Base-by-base conservation (phyloP, 164 flowering plant genomes). In the Echeveria elegans region DNA sequence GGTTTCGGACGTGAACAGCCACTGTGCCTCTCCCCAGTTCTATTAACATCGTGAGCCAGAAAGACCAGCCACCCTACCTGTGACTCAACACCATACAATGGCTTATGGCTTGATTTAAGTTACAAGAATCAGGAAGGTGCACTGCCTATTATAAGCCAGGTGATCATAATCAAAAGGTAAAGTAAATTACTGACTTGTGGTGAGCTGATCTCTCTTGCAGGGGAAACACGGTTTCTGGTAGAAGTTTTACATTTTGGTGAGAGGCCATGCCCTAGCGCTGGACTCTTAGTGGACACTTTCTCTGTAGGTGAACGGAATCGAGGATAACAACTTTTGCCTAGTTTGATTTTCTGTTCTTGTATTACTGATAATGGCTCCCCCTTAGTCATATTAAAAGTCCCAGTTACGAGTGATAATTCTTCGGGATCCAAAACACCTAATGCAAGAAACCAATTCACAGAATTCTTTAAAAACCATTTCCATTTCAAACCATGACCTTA, bases 341-440 rank as follows among this genome's bases (percentile, higher is more conserved):
- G 61, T 56, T 56, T 56, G 19, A 6, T 56, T 56, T 28, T 73
- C 69, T 78, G 83, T 75, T 86, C 92, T 19, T 78, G 69, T 29
- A 83, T 72, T 11, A 41, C 66, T 6, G 82, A 67, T 71, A 87
- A 66, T 5, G 60, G 72, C 47, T 71, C 75, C 34, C 74, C 72
- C 29, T 70, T 68, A 52, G 81, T 66, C 26, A 70, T 66, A 38
- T 72, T 71, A 29, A 48, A 26, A 48, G 76, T 72, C 30, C 87
- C 85, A 69, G 76, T 85, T 36, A 94, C 79, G 75, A 78, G 58
- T 40, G 97, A 88, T 48, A 94, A 73, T 63, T 94, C 99, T 34
- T 23, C 36, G 15, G 91, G 76, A 85, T 88, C 74, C 69, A 94
- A 70, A 69, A 94, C 87, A 73, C 99, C 99, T 94, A 75, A 47